A percentile compares a stretch with the other conserved stretches of the same genome.
phyloP scores from a whole-genome alignment of 176 grass and related monocot genomes.

The Chloris gayana region DNA sequence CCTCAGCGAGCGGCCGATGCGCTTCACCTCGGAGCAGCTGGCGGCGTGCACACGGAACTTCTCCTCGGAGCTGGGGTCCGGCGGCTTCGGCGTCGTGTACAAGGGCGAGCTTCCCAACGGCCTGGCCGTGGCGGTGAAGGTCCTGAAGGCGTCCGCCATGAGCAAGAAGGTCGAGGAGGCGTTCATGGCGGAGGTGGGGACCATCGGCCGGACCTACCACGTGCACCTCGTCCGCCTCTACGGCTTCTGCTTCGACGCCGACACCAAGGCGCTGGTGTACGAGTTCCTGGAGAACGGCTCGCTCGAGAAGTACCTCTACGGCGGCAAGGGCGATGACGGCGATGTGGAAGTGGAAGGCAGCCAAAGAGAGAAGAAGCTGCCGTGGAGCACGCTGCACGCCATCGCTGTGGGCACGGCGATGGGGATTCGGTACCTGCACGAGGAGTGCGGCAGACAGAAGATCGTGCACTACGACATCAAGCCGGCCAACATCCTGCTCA shows the following conservation, averaged over 20 bases:
- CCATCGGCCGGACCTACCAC: conserved; percentile 71
- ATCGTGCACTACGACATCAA: conserved; percentile 87
- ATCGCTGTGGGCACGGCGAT: conserved; percentile 70
- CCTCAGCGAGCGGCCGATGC: conserved; percentile 59
- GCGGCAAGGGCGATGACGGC: neutral
- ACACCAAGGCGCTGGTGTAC: conserved; percentile 68
- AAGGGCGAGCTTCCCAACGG: conserved; percentile 54
- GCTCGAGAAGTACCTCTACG: conserved; percentile 63
- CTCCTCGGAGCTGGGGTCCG: conserved; percentile 50
- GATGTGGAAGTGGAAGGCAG: neutral
- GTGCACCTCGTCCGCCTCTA: conserved; percentile 76
- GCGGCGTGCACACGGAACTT: conserved; percentile 45
- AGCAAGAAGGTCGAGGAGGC: conserved; percentile 53
- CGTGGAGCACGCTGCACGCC: conserved; percentile 50
- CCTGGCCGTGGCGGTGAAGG: conserved; percentile 59
- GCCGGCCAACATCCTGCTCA: conserved; percentile 61
- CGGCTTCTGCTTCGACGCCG: conserved; percentile 75
- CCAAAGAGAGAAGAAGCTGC: neutral
- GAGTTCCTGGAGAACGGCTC: conserved; percentile 81
- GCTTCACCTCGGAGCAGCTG: conserved; percentile 58
- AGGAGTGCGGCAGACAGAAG: conserved; percentile 68
- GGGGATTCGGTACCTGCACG: conserved; percentile 72
- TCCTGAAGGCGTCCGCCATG: conserved; percentile 51
- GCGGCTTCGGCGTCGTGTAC: conserved; percentile 73
- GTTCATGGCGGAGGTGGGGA: conserved; percentile 82